These are phyloP conservation scores for Mycena galopus DNA, from an alignment of 768 basidiomycete species.

Conservation along the genomic window DNA sequence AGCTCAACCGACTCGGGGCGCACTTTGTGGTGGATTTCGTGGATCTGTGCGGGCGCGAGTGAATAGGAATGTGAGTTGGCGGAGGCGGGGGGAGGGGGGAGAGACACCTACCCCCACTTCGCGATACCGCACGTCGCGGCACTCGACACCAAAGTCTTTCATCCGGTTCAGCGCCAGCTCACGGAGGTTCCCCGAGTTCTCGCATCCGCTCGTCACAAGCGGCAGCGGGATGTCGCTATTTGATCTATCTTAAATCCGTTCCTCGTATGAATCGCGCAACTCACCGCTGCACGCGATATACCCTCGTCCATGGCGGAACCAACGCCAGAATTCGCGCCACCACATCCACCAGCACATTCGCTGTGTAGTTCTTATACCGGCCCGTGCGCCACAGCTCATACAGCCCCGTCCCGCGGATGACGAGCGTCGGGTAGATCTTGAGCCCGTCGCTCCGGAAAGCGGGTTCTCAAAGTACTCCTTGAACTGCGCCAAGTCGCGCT, in stretches of 20 bases:
- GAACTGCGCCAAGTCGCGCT: constrained; percentile 98
- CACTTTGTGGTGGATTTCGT: constrained; percentile 98
- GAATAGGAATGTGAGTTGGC: constrained; percentile 21
- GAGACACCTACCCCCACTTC: constrained; percentile 89
- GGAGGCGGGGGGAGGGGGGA: background rate
- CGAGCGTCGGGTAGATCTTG: constrained; percentile 98
- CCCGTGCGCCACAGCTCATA: constrained; percentile 98
- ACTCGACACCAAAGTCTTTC: constrained; percentile 99
- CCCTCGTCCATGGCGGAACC: constrained; percentile 98
- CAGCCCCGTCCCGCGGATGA: constrained; percentile 95
- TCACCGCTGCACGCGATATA: constrained; percentile 96
- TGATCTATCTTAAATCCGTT: no score
- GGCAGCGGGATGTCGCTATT: constrained; percentile 95
- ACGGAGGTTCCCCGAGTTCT: constrained; percentile 96
- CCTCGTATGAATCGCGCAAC: no score
- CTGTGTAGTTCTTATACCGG: constrained; percentile 99
- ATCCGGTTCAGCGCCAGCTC: constrained; percentile 96
- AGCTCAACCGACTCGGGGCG: constrained; percentile 96
- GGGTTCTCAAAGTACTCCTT: constrained; percentile 99
- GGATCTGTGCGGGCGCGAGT: constrained; percentile 70
- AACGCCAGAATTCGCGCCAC: constrained; percentile 96
- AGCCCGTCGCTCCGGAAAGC: constrained; percentile 97
- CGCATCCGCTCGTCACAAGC: constrained; percentile 95
- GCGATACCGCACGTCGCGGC: constrained; percentile 96
- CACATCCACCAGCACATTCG: constrained; percentile 98